phyloP scores from a whole-genome alignment of 2,329 filamentous ascomycete species.

The Akanthomyces muscarius region DNA sequence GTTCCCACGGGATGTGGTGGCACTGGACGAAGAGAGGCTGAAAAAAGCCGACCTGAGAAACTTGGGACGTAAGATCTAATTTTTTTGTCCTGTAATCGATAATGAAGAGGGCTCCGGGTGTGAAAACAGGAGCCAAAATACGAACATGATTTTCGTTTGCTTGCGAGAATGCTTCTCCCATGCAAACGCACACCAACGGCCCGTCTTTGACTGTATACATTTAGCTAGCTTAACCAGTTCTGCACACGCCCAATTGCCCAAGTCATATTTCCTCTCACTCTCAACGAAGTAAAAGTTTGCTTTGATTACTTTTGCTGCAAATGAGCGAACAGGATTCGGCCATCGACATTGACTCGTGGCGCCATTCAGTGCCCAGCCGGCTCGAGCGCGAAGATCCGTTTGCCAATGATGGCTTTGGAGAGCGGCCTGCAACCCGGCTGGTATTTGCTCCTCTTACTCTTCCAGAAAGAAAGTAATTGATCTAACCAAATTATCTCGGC shows the following conservation, averaged over 20 bases:
- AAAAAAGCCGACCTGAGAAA: constrained; percentile 35
- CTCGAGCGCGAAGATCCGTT: constrained; percentile 35
- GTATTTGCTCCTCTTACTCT: constrained; percentile 19
- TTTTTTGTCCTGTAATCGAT: not conserved
- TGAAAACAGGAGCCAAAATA: not conserved
- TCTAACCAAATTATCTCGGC: not conserved
- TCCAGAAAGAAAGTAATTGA: not conserved
- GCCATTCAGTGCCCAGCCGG: constrained; percentile 32
- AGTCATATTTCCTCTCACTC: not conserved
- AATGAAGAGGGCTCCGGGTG: no score
- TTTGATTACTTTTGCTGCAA: not conserved
- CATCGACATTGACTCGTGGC: constrained; percentile 31
- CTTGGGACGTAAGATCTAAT: constrained; percentile 22
- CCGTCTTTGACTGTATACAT: not conserved
- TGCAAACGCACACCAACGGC: not conserved
- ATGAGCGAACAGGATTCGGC: constrained; percentile 8
- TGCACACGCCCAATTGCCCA: not conserved
- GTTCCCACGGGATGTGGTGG: constrained; percentile 37
- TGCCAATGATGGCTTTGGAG: constrained; percentile 30
- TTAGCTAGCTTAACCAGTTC: not conserved
- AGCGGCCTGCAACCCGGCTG: constrained; percentile 29
- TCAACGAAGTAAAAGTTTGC: not conserved
- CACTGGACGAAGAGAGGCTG: constrained; percentile 31
- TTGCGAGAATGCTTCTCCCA: constrained; percentile 19
- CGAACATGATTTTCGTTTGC: not conserved